phyloP scores from a whole-genome alignment of 352 stramenopile species.

The Elongisporangium undulatum region DNA sequence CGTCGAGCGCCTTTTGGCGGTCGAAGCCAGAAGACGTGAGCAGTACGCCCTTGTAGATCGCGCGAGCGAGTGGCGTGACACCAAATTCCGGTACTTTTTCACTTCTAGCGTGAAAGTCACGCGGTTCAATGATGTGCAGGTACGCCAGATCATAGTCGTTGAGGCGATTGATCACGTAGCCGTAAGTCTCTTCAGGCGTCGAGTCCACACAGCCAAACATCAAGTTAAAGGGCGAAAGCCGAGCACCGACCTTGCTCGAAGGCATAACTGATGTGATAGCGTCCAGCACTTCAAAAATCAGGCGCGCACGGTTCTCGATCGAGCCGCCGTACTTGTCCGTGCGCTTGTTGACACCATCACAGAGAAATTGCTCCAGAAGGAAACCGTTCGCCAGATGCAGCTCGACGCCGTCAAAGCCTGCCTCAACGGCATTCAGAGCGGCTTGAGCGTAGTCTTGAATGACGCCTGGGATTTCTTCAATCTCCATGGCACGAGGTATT shows the following conservation, averaged over 20 bases:
- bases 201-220: constrained; percentile 22
- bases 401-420: constrained; percentile 90
- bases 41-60: constrained; percentile 54
- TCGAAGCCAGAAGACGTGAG: constrained; percentile 56
- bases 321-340: constrained; percentile 77
- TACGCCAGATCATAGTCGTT: constrained; percentile 39
- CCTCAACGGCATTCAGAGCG: constrained; percentile 52
- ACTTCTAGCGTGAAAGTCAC: constrained; percentile 13
- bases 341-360: constrained; percentile 60
- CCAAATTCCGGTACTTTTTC: constrained; percentile 13
- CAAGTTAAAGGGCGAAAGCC: constrained; percentile 16
- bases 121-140: constrained; percentile 33
- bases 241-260: constrained; percentile 18
- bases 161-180: constrained; percentile 24
- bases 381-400: constrained; percentile 89
- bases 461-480: constrained; percentile 57
- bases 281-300: constrained; percentile 67
- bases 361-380: constrained; percentile 86
- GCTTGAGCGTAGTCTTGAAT: constrained; percentile 63
- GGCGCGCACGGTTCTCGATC: constrained; percentile 64
- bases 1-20: constrained; percentile 30
- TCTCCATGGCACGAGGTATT: constrained; percentile 46
- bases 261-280: too few species aligned
- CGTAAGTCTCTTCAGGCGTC: constrained; percentile 22
- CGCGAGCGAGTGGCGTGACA: constrained; percentile 19